Conservation (phyloP, 1,284 basidiomycete genomes). For the Leccinum fuscescens region DNA sequence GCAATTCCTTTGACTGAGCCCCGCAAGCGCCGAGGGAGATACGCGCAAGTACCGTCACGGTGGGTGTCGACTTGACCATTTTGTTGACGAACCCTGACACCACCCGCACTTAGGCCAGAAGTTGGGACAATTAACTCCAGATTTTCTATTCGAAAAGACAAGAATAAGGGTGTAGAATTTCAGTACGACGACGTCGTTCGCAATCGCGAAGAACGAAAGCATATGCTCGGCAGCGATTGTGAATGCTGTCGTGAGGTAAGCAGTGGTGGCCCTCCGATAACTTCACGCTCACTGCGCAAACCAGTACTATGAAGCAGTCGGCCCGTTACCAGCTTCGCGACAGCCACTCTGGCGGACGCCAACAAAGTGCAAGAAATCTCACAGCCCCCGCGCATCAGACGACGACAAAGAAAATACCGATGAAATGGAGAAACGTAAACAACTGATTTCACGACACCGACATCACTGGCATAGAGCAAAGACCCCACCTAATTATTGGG, state of each 20-base stretch:
- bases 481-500: conserved; percentile 86
- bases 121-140: conserved; percentile 56
- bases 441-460: conserved; percentile 78
- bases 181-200: conserved; percentile 80
- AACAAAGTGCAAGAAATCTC: conserved; percentile 30
- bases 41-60: conserved; percentile 26
- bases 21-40: conserved; percentile 33
- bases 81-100: not conserved
- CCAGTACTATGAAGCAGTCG: conserved; percentile 80
- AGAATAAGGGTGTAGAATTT: conserved; percentile 64
- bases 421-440: conserved; percentile 58
- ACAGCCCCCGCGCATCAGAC: conserved; percentile 2
- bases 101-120: conserved; percentile 21
- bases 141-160: conserved; percentile 65
- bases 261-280: conserved; percentile 9
- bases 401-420: conserved; percentile 28
- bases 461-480: conserved; percentile 65
- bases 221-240: conserved; percentile 78
- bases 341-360: conserved; percentile 73
- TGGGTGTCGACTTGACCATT: conserved; percentile 3
- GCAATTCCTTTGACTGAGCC: conserved; percentile 17
- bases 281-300: not conserved
- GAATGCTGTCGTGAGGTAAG: conserved; percentile 80
- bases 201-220: conserved; percentile 58
- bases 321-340: conserved; percentile 66